phyloP scores from a whole-genome alignment of 2,329 filamentous ascomycete genomes.

The Exophiala sp. region DNA sequence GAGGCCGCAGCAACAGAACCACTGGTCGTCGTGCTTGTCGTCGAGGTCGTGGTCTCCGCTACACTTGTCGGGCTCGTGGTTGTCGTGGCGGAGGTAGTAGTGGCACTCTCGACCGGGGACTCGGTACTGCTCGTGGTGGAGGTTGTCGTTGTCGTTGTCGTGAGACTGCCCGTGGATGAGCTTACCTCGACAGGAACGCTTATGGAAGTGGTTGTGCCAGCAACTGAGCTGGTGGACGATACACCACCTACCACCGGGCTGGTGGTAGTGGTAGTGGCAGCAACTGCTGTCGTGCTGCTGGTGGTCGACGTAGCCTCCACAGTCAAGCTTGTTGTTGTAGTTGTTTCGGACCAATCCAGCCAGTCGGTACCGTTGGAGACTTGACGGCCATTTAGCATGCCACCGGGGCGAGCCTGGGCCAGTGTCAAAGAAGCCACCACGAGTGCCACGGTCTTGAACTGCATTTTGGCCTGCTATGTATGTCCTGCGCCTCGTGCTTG shows the following conservation, averaged over 20 bases:
- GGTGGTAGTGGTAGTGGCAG: constrained; percentile 3
- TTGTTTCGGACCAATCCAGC: constrained; percentile 7
- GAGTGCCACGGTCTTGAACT: constrained; percentile 17
- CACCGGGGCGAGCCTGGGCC: constrained; percentile 20
- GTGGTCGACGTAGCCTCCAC: not conserved
- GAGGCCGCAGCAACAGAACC: no score
- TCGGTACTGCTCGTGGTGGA: constrained; percentile 1
- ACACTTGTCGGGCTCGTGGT: no score
- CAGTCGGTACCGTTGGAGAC: constrained; percentile 12
- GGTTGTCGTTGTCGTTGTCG: not conserved
- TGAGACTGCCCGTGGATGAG: not conserved
- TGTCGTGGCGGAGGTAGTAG: no score
- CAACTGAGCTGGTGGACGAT: no score
- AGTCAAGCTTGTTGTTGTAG: constrained; percentile 2
- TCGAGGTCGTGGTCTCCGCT: no score
- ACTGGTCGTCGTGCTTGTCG: no score
- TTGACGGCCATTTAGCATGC: constrained; percentile 10
- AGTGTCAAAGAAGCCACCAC: constrained; percentile 18
- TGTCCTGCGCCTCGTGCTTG: not conserved
- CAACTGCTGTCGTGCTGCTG: not conserved
- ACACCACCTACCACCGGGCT: not conserved
- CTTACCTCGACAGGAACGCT: not conserved
- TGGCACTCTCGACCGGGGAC: no score
- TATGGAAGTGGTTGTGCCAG: constrained; percentile 4
- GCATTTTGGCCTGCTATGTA: constrained; percentile 13